These are phyloP conservation scores for Xylaria palmicola DNA, from an alignment of 495 filamentous ascomycete species.

Conservation along the genomic window DNA sequence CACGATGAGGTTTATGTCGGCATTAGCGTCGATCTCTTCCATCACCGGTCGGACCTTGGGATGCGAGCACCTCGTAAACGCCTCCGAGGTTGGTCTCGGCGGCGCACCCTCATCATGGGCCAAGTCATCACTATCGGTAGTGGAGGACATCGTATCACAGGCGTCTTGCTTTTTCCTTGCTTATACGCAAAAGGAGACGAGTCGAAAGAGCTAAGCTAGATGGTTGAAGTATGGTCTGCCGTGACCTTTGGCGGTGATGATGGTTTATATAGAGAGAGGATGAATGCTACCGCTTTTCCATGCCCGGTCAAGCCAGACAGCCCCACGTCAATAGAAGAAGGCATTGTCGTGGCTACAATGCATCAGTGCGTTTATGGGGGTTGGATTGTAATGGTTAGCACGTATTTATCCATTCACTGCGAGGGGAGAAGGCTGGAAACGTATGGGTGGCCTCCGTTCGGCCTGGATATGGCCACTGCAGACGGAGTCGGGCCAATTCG, in stretches of 20 bases:
- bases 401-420: background rate
- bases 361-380: background rate
- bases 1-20: constrained; percentile 13
- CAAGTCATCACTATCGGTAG: background rate
- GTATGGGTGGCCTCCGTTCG: background rate
- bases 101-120: no score
- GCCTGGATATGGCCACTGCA: background rate
- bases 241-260: background rate
- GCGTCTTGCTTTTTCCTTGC: no score
- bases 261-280: background rate
- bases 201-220: no score
- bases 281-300: background rate
- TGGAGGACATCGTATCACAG: background rate
- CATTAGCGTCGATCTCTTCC: background rate
- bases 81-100: no score
- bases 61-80: constrained; percentile 4
- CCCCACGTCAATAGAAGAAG: background rate
- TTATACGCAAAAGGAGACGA: no score
- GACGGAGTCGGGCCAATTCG: no score
- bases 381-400: background rate
- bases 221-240: no score
- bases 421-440: no score
- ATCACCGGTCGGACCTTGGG: background rate
- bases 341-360: background rate
- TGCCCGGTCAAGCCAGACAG: background rate